phyloP scores from a whole-genome alignment of 2,329 filamentous ascomycete species.

The Curvularia eragrostidis region DNA sequence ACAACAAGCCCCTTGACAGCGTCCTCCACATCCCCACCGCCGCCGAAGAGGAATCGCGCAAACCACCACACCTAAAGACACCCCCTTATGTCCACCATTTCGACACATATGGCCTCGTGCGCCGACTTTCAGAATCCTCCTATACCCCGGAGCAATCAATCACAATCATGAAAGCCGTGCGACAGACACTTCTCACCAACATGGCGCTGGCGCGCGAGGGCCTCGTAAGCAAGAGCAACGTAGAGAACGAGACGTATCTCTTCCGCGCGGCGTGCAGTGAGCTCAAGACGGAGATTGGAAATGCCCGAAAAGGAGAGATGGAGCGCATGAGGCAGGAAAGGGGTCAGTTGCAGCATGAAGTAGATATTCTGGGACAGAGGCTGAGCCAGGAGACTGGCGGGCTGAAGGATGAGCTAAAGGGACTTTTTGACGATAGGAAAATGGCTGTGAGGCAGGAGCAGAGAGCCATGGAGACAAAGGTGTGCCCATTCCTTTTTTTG shows the following conservation, averaged over 20 bases:
- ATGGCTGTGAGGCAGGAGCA: constrained; percentile 92
- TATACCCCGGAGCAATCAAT: constrained; percentile 79
- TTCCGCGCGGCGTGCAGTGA: constrained; percentile 95
- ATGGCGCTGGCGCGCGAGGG: constrained; percentile 79
- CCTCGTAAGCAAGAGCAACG: constrained; percentile 86
- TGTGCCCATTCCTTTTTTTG: constrained; percentile 45
- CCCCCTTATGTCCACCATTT: constrained; percentile 94
- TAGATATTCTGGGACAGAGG: constrained; percentile 88
- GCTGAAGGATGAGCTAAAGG: constrained; percentile 89
- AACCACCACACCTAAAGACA: constrained; percentile 72
- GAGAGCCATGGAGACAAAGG: constrained; percentile 79
- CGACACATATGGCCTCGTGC: constrained; percentile 89
- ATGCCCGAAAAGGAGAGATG: constrained; percentile 75
- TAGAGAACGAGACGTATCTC: constrained; percentile 93
- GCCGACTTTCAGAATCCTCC: constrained; percentile 73
- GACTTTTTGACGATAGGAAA: constrained; percentile 94
- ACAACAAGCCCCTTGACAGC: constrained; percentile 49
- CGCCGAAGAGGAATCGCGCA: constrained; percentile 50
- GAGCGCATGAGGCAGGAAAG: constrained; percentile 84
- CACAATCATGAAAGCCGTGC: constrained; percentile 90
- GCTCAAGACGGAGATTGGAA: constrained; percentile 83
- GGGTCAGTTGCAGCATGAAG: constrained; percentile 87
- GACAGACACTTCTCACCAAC: constrained; percentile 77
- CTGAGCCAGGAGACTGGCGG: constrained; percentile 82
- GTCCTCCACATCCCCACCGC: constrained; percentile 53